Percentiles rank a stretch among this genome's conserved stretches.
These are phyloP conservation scores for Ganoderma multipileum DNA, from an alignment of 1,284 basidiomycete species.

Conservation along the genomic window DNA sequence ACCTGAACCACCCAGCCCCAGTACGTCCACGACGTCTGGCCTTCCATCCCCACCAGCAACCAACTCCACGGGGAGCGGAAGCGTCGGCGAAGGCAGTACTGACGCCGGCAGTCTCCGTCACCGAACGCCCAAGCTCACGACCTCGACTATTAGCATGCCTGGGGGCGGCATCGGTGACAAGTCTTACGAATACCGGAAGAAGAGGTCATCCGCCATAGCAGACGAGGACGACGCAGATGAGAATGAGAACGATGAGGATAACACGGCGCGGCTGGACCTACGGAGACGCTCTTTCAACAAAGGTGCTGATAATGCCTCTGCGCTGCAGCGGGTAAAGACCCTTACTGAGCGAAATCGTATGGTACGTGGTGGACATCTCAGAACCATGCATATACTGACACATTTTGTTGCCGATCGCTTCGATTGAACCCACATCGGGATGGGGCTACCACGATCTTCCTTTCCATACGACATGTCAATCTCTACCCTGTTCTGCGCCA, in stretches of 20 bases:
- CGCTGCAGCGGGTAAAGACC: conserved; percentile 71
- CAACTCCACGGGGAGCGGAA: conserved; percentile 81
- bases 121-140: conserved; percentile 40
- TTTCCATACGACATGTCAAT: not conserved
- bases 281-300: conserved; percentile 44
- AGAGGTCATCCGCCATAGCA: conserved; percentile 41
- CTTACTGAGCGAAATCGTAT: conserved; percentile 74
- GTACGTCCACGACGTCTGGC: conserved; percentile 61
- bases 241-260: conserved; percentile 58
- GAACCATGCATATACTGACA: conserved; percentile 25
- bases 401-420: conserved; percentile 14
- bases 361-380: conserved; percentile 44
- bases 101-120: conserved; percentile 54
- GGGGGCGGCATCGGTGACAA: conserved; percentile 41
- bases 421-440: conserved; percentile 18
- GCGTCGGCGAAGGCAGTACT: conserved; percentile 66
- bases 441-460: conserved; percentile 5
- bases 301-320: conserved; percentile 57
- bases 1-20: conserved; percentile 73
- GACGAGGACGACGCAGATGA: conserved; percentile 52
- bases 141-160: conserved; percentile 39
- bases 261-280: conserved; percentile 65
- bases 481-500: not conserved
- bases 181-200: conserved; percentile 31
- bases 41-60: conserved; percentile 81